Percentiles rank a stretch among this genome's conserved stretches.
Evolutionary conservation across 176 grass and related monocot genomes (phyloP).

Genomic region (Areca catechu): DNA sequence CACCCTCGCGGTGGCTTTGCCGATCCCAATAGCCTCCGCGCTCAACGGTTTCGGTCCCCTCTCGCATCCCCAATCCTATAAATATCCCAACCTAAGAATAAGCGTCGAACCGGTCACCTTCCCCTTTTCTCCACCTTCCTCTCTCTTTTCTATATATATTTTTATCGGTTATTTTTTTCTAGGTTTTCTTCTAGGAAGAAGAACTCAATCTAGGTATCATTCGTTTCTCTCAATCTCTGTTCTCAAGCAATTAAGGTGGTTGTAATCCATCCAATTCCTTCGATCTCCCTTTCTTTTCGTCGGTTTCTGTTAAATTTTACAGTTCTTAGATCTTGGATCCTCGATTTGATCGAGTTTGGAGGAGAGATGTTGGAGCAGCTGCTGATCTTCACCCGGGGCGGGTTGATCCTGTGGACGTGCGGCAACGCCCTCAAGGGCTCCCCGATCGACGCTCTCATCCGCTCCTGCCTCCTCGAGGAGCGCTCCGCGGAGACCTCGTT

Average conservation of each 20-base stretch:
- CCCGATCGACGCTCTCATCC: constrained; percentile 85
- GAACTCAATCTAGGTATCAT: too few relatives aligned
- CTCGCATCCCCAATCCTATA: background rate
- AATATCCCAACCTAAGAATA: too few relatives aligned
- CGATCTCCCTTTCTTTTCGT: background rate
- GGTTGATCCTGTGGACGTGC: constrained; percentile 80
- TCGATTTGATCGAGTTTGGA: background rate
- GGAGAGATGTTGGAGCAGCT: constrained; percentile 87
- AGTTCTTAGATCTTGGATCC: background rate
- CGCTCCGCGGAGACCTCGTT: constrained; percentile 71
- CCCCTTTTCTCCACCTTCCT: too few relatives aligned
- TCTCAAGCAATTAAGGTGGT: too few relatives aligned
- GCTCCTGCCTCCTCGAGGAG: constrained; percentile 91
- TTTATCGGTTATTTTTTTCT: too few relatives aligned
- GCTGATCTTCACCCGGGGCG: constrained; percentile 86
- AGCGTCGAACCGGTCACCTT: too few relatives aligned
- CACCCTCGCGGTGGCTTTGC: background rate
- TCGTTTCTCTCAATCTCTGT: too few relatives aligned
- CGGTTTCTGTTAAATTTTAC: background rate
- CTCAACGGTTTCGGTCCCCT: background rate
- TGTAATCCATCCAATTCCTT: background rate
- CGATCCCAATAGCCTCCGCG: background rate
- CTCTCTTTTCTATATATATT: too few relatives aligned
- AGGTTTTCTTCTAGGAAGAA: too few relatives aligned
- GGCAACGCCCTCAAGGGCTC: constrained; percentile 68